Percentiles rank a stretch among this genome's conserved stretches.
These are phyloP conservation scores for Cutaneotrichosporon arboriforme DNA, from an alignment of 1,284 basidiomycete species.

Conservation along the genomic window DNA sequence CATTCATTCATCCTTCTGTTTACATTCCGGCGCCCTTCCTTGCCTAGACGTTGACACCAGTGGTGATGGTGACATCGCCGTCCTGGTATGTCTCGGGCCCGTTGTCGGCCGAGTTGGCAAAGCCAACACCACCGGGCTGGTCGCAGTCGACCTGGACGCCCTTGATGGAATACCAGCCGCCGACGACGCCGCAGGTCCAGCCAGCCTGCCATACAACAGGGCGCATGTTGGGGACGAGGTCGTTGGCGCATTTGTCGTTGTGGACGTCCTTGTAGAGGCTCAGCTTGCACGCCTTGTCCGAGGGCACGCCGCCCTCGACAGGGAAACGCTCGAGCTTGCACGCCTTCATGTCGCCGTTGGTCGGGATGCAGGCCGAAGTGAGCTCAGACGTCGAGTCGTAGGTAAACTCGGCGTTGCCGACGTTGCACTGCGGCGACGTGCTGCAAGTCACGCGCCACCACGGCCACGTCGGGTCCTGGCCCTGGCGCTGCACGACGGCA, in stretches of 20 bases:
- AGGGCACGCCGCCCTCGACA: background rate
- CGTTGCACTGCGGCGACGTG: background rate
- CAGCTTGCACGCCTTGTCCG: background rate
- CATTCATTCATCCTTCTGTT: too few species aligned
- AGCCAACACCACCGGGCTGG: background rate
- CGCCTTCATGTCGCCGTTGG: background rate
- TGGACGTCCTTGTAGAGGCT: background rate
- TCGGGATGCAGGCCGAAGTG: background rate
- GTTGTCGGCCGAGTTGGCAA: too few species aligned
- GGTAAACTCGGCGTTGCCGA: background rate
- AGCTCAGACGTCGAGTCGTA: background rate
- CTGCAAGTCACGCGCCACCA: background rate
- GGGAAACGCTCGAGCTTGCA: conserved; percentile 2
- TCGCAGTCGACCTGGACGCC: background rate
- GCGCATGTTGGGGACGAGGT: background rate
- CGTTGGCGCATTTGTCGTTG: background rate
- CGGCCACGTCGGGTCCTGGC: background rate
- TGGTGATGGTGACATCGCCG: too few species aligned
- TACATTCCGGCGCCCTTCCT: too few species aligned
- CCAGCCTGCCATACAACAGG: background rate
- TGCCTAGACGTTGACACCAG: too few species aligned
- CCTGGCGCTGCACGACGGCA: background rate
- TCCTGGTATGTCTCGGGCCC: too few species aligned
- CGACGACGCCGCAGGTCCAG: background rate
- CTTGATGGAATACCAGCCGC: background rate